A percentile compares a stretch with the other conserved stretches of the same genome.
Conservation (phyloP, 192 early-diverging fungal genomes). For the Umbelopsis ramanniana region DNA sequence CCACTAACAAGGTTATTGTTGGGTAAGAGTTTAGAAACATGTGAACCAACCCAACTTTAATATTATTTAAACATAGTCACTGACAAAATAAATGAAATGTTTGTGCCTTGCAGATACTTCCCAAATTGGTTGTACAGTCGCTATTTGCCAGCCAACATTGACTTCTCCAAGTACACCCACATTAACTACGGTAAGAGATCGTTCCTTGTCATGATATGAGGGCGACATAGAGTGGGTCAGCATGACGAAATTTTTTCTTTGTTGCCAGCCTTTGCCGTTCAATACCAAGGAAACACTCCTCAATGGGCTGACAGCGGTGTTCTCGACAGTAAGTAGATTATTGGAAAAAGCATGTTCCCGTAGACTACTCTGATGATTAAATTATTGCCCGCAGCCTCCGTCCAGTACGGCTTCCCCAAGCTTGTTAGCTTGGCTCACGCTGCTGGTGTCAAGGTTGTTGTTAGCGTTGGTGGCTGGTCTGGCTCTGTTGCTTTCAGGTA, state of each 20-base stretch:
- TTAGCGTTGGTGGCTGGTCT: conserved; percentile 71
- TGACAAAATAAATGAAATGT: background rate
- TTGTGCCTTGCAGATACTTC: conserved; percentile 21
- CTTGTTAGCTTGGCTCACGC: conserved; percentile 48
- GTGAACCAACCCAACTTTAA: background rate
- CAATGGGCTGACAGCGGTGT: conserved; percentile 32
- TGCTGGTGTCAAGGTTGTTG: conserved; percentile 50
- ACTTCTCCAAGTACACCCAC: conserved; percentile 36
- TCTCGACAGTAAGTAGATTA: conserved; percentile 2
- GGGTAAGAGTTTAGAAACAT: conserved; percentile 4
- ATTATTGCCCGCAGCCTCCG: background rate
- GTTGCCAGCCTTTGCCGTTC: conserved; percentile 24
- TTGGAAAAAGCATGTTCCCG: background rate
- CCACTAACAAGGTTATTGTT: conserved; percentile 25
- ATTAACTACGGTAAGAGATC: conserved; percentile 32
- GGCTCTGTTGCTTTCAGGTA: conserved; percentile 38
- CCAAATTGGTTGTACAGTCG: conserved; percentile 30
- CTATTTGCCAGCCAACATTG: conserved; percentile 21
- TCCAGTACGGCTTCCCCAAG: conserved; percentile 34
- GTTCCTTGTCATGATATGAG: background rate
- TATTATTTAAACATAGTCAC: background rate
- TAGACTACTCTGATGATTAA: background rate
- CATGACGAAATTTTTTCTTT: background rate
- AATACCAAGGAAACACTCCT: conserved; percentile 24
- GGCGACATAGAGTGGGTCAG: no score